Percentiles rank a stretch among this genome's conserved stretches.
Conservation (phyloP, 352 stramenopile genomes). For the Phytopythium vexans region DNA sequence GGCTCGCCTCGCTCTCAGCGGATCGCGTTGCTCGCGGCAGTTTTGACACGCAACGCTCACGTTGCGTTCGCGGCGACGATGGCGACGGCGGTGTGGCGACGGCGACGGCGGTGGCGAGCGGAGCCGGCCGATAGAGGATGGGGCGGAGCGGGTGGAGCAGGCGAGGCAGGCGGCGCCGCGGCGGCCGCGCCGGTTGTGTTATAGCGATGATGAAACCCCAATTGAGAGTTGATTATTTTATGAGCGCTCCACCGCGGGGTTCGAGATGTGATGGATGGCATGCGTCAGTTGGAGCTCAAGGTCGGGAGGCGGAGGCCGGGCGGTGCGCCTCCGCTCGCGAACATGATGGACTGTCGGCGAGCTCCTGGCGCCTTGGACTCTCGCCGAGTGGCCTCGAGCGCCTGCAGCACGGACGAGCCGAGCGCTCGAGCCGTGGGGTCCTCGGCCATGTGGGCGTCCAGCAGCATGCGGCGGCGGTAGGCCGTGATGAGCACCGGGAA, state of each 20-base stretch:
- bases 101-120: background rate
- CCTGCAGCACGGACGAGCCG: constrained; percentile 44
- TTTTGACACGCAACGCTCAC: constrained; percentile 18
- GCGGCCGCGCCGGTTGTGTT: constrained; percentile 26
- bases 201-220: constrained; percentile 17
- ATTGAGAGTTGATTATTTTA: constrained; percentile 9
- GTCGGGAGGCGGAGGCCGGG: background rate
- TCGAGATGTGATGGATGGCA: background rate
- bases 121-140: background rate
- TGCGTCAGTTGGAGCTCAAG: background rate
- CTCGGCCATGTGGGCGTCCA: constrained; percentile 83
- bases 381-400: constrained; percentile 54
- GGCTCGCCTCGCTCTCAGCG: background rate
- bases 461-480: constrained; percentile 70
- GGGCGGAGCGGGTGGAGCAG: constrained; percentile 8
- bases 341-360: background rate
- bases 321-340: background rate
- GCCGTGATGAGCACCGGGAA: constrained; percentile 81
- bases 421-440: constrained; percentile 45
- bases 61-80: constrained; percentile 8
- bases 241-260: background rate
- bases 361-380: constrained; percentile 10
- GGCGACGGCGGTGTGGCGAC: no score
- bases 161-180: no score
- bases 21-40: constrained; percentile 29